phyloP scores from a whole-genome alignment of 2,329 filamentous ascomycete genomes.

The Xylariaceae sp. region DNA sequence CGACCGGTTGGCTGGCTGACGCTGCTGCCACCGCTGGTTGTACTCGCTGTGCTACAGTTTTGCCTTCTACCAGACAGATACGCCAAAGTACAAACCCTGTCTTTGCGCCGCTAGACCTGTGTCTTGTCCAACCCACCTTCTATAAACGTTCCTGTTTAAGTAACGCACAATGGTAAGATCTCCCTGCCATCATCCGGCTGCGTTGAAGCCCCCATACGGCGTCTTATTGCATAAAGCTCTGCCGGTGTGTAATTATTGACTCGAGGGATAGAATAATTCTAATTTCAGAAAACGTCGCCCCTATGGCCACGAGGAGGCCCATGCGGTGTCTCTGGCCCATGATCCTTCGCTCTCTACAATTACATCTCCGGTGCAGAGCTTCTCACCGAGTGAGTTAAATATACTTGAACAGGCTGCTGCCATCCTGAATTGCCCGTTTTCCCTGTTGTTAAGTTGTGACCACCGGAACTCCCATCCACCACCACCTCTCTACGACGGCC shows the following conservation, averaged over 20 bases:
- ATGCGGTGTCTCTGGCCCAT: constrained; percentile 35
- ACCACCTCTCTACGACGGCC: constrained; percentile 24
- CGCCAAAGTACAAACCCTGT: constrained; percentile 28
- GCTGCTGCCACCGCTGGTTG: constrained; percentile 3
- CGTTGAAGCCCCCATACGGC: constrained; percentile 23
- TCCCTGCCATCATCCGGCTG: constrained; percentile 26
- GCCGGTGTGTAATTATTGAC: constrained; percentile 31
- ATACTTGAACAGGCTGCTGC: constrained; percentile 34
- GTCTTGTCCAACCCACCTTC: constrained; percentile 33
- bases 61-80: constrained; percentile 19
- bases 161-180: constrained; percentile 34
- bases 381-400: constrained; percentile 28
- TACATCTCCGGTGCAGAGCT: constrained; percentile 18
- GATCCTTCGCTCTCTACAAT: constrained; percentile 24
- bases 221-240: constrained; percentile 31
- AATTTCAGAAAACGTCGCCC: constrained; percentile 43
- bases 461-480: constrained; percentile 28
- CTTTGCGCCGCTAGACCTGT: constrained; percentile 22
- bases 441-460: constrained; percentile 28
- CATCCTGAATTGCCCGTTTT: constrained; percentile 29
- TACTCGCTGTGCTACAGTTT: constrained; percentile 7
- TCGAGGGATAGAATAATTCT: constrained; percentile 33
- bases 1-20: constrained; percentile 1
- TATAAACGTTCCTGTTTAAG: constrained; percentile 23
- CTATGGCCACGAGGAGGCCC: constrained; percentile 36